Conservation (phyloP, 2,329 filamentous ascomycete genomes). For the Coleophoma crateriformis region DNA sequence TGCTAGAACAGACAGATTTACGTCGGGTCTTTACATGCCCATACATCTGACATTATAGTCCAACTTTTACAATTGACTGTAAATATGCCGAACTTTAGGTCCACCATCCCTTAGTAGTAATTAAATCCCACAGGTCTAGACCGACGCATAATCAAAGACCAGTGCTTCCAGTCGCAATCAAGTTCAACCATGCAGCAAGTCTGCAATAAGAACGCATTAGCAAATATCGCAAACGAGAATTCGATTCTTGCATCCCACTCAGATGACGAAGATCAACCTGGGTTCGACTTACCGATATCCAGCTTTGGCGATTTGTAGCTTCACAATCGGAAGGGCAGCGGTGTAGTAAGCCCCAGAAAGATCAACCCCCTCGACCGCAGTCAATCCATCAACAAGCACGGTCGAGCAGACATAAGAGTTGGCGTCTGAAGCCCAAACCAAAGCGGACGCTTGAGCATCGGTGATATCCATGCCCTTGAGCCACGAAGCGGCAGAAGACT, state of each 20-base stretch:
- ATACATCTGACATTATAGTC: no score
- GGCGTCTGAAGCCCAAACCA: conserved; percentile 59
- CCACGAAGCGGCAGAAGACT: conserved; percentile 11
- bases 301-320: conserved; percentile 61
- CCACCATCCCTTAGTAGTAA: no score
- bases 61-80: no score
- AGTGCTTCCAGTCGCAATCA: conserved; percentile 37
- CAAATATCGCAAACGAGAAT: background rate
- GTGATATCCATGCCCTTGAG: conserved; percentile 9
- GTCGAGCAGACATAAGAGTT: conserved; percentile 55
- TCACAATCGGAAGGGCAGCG: conserved; percentile 54
- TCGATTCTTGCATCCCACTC: background rate
- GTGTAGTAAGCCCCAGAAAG: conserved; percentile 58
- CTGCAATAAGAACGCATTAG: conserved; percentile 1
- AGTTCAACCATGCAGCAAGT: conserved; percentile 62
- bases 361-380: conserved; percentile 50
- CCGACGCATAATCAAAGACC: background rate
- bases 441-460: conserved; percentile 28
- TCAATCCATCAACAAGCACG: conserved; percentile 58
- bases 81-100: no score
- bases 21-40: no score
- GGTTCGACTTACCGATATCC: conserved; percentile 45
- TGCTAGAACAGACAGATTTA: no score
- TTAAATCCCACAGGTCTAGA: no score
- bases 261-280: no score